phyloP scores from a whole-genome alignment of 768 basidiomycete genomes.

The Nidula microcarpa region DNA sequence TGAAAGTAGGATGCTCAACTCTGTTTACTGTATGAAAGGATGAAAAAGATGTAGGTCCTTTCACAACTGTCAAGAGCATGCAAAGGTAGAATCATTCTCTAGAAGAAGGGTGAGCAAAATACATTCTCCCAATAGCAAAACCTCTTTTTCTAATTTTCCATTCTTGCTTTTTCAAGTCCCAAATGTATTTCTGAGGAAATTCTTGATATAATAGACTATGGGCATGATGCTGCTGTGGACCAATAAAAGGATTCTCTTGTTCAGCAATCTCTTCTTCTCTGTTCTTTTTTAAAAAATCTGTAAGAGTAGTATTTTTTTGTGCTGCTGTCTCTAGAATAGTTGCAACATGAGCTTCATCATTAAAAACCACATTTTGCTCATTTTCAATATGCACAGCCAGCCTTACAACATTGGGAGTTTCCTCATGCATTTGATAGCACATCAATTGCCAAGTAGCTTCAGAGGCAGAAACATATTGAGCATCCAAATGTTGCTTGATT shows the following conservation, averaged over 20 bases:
- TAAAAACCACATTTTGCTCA: conserved; percentile 34
- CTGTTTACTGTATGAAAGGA: conserved; percentile 16
- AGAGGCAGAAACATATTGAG: conserved; percentile 26
- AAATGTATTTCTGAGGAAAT: conserved; percentile 18
- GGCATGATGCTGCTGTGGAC: conserved; percentile 6
- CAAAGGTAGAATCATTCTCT: conserved; percentile 40
- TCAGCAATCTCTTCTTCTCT: too few species aligned
- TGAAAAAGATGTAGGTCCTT: conserved; percentile 24
- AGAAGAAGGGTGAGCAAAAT: conserved; percentile 26
- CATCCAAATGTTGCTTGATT: conserved; percentile 29
- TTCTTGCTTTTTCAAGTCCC: not conserved
- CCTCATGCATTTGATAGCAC: conserved; percentile 25
- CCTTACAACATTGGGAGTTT: conserved; percentile 33
- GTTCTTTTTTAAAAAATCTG: conserved; percentile 25
- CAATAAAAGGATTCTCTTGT: too few species aligned
- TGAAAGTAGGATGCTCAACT: conserved; percentile 17
- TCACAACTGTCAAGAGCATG: conserved; percentile 31
- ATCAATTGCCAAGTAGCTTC: conserved; percentile 34
- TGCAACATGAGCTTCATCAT: conserved; percentile 21
- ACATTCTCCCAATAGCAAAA: conserved; percentile 38
- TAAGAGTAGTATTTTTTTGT: conserved; percentile 18
- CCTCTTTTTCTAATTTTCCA: conserved; percentile 25
- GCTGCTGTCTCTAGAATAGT: conserved; percentile 11
- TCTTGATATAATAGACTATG: conserved; percentile 25
- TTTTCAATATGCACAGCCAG: conserved; percentile 39